Percentiles rank a stretch among this genome's conserved stretches.
These are phyloP conservation scores for Mycena filopes DNA, from an alignment of 768 basidiomycete genomes.

Conservation along the genomic window DNA sequence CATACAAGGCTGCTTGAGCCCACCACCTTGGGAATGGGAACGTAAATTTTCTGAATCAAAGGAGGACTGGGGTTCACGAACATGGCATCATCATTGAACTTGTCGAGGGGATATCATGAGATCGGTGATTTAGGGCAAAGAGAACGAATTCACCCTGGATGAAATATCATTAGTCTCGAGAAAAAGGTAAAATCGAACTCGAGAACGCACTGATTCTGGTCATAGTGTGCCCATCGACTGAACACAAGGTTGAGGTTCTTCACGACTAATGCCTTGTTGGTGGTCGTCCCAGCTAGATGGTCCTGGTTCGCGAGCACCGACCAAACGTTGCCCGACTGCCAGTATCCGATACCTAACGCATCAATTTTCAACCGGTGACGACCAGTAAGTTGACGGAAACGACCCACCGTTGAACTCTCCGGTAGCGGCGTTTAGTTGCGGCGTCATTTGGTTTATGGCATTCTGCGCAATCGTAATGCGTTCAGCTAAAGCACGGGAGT, in stretches of 20 bases:
- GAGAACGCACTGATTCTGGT: conserved; percentile 51
- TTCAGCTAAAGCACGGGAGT: conserved; percentile 47
- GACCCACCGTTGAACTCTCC: conserved; percentile 56
- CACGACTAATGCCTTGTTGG: conserved; percentile 50
- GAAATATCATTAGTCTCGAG: neutral
- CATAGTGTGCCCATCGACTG: conserved; percentile 50
- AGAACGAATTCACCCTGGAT: conserved; percentile 25
- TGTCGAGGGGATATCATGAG: neutral
- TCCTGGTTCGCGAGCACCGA: conserved; percentile 64
- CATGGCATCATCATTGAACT: conserved; percentile 64
- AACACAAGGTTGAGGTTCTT: conserved; percentile 55
- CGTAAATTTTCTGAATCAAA: neutral
- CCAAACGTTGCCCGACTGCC: conserved; percentile 64
- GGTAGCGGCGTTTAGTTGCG: conserved; percentile 47
- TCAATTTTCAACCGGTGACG: neutral
- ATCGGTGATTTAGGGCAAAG: neutral
- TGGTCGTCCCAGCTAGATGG: conserved; percentile 47
- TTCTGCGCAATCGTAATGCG: conserved; percentile 55
- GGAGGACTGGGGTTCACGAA: conserved; percentile 31
- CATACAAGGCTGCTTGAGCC: conserved; percentile 63
- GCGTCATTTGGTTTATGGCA: conserved; percentile 53
- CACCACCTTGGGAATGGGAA: conserved; percentile 58
- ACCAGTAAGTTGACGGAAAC: neutral
- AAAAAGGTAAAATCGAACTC: neutral
- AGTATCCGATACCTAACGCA: conserved; percentile 57